These are phyloP conservation scores for Microbotryum saponariae DNA, from an alignment of 1,284 basidiomycete species.

Conservation along the genomic window DNA sequence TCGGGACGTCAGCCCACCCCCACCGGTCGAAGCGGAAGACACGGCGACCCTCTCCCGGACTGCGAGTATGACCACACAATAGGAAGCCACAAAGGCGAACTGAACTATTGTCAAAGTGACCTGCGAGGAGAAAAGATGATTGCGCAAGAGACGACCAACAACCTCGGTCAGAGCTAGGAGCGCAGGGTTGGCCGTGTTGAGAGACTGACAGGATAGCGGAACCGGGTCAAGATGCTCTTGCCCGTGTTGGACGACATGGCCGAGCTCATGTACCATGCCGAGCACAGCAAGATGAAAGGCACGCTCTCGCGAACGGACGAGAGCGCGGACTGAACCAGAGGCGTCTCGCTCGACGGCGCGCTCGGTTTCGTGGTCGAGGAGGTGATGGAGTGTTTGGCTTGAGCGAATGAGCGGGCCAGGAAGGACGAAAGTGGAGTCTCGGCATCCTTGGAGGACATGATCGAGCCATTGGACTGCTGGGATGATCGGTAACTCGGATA, in stretches of 20 bases:
- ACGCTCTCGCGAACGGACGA: conserved; percentile 1
- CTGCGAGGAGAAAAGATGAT: conserved; percentile 60
- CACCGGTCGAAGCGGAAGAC: not conserved
- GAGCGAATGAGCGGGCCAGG: not conserved
- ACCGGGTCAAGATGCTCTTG: conserved; percentile 68
- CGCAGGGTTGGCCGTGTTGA: not conserved
- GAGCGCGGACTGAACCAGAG: too few species aligned
- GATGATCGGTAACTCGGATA: not conserved
- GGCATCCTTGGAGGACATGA: too few species aligned
- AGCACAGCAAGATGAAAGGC: conserved; percentile 52
- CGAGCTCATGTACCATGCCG: conserved; percentile 66
- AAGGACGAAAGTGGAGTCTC: not conserved
- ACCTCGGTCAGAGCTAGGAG: too few species aligned
- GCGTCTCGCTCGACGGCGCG: too few species aligned
- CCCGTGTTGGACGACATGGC: conserved; percentile 83
- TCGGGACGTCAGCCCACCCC: not conserved
- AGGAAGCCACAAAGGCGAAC: conserved; percentile 84
- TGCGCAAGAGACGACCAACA: conserved; percentile 35
- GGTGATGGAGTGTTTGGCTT: not conserved
- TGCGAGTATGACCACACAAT: conserved; percentile 60
- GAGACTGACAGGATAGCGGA: conserved; percentile 30
- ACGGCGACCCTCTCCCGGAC: conserved; percentile 18
- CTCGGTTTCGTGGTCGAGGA: not conserved
- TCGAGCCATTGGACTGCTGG: too few species aligned
- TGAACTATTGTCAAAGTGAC: conserved; percentile 94